These are phyloP conservation scores for Neonectria sp. DNA, from an alignment of 2,329 filamentous ascomycete genomes.

Conservation along the genomic window DNA sequence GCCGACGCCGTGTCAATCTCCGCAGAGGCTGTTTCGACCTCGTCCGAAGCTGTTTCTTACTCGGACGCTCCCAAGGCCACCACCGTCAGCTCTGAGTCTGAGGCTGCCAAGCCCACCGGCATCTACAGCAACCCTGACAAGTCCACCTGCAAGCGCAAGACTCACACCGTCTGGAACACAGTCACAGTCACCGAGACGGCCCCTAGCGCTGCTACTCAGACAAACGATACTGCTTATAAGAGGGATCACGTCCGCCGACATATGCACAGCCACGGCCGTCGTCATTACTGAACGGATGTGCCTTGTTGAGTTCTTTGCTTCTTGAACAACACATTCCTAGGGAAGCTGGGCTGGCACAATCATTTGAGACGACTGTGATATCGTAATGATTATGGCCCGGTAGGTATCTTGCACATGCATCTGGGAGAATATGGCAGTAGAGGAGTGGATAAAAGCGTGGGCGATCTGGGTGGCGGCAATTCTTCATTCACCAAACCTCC, in stretches of 20 bases:
- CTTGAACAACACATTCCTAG: constrained; percentile 27
- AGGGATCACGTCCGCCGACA: constrained; percentile 52
- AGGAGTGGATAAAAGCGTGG: constrained; percentile 15
- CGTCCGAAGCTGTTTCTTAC: constrained; percentile 27
- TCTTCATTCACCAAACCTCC: constrained; percentile 3
- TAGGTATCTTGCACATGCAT: constrained; percentile 18
- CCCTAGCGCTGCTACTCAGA: constrained; percentile 37
- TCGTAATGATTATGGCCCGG: neutral
- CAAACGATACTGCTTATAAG: constrained; percentile 41
- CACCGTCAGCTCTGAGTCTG: constrained; percentile 37
- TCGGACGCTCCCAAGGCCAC: constrained; percentile 25
- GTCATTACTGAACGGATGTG: constrained; percentile 44
- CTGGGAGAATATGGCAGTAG: constrained; percentile 19
- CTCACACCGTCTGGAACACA: constrained; percentile 61
- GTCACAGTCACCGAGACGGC: constrained; percentile 59
- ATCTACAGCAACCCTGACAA: constrained; percentile 36
- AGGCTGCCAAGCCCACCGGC: constrained; percentile 37
- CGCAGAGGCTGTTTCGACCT: constrained; percentile 19
- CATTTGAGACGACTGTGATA: constrained; percentile 1
- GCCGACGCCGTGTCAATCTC: constrained; percentile 22
- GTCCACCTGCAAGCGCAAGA: constrained; percentile 47
- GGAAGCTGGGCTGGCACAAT: neutral
- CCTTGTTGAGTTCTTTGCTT: constrained; percentile 26
- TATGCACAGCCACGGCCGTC: constrained; percentile 54
- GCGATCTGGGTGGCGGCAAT: constrained; percentile 9